These are phyloP conservation scores for Voacanga thouarsii DNA, from an alignment of 257 asterid species.

Conservation along the genomic window DNA sequence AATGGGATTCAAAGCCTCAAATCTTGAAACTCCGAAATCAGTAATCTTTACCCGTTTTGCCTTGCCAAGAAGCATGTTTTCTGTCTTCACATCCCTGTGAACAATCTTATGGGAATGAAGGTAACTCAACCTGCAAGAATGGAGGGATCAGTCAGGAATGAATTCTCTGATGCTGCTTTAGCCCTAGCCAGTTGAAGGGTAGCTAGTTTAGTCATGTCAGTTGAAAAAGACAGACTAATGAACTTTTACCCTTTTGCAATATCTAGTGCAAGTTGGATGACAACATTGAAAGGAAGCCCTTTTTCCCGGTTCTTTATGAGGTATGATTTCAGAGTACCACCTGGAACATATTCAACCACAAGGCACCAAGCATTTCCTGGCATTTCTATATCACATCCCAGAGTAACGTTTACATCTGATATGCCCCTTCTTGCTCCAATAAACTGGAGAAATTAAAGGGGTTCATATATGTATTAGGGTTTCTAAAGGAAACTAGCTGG, in stretches of 20 bases:
- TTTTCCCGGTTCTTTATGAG: slow-evolving; percentile 3
- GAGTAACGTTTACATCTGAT: neutral
- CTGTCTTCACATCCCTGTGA: slow-evolving; percentile 29
- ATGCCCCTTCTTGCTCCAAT: slow-evolving; percentile 17
- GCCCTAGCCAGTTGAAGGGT: neutral
- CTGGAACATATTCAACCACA: slow-evolving; percentile 22
- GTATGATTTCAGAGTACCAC: slow-evolving; percentile 21
- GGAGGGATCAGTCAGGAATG: neutral
- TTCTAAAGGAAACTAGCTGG: neutral
- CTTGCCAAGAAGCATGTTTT: slow-evolving; percentile 19
- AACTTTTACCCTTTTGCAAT: slow-evolving; percentile 26
- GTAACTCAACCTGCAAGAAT: slow-evolving; percentile 19
- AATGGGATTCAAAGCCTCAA: slow-evolving; percentile 8
- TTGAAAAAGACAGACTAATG: neutral
- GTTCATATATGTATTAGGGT: neutral
- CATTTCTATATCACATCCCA: neutral
- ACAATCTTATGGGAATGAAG: slow-evolving; percentile 26
- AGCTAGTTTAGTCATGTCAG: neutral
- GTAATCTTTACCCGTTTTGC: slow-evolving; percentile 14
- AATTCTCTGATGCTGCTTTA: no score
- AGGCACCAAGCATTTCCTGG: slow-evolving; percentile 17
- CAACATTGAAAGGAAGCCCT: slow-evolving; percentile 7
- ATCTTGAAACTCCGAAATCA: slow-evolving; percentile 27
- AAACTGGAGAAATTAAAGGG: slow-evolving; percentile 10
- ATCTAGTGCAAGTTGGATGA: slow-evolving; percentile 21